These are phyloP conservation scores for Hypoxylon sp. DNA, from an alignment of 2,329 filamentous ascomycete genomes.

Conservation along the genomic window DNA sequence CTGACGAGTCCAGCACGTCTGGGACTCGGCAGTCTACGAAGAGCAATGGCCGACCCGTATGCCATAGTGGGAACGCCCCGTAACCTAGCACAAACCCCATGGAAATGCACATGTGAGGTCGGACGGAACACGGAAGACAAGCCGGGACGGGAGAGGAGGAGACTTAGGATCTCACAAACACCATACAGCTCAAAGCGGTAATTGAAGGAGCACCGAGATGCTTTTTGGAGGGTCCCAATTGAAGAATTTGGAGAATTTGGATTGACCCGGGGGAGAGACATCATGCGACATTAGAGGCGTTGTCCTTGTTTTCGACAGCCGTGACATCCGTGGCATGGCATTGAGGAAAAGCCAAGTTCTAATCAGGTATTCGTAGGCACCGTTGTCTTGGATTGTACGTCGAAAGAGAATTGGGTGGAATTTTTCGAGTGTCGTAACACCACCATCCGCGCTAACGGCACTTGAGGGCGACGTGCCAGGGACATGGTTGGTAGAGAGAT, in stretches of 20 bases:
- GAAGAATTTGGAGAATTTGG: conserved; percentile 21
- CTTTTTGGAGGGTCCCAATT: conserved; percentile 22
- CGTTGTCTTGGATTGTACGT: conserved; percentile 35
- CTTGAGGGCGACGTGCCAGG: conserved; percentile 38
- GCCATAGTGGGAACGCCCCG: conserved; percentile 34
- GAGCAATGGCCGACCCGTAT: conserved; percentile 25
- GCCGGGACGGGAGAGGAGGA: conserved; percentile 37
- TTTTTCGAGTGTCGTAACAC: conserved; percentile 38
- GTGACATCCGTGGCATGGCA: conserved; percentile 40
- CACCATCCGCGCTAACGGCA: conserved; percentile 44
- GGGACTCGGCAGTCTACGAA: conserved; percentile 33
- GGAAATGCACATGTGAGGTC: conserved; percentile 45
- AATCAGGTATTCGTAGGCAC: conserved; percentile 21
- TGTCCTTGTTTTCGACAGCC: conserved; percentile 31
- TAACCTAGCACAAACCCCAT: conserved; percentile 37
- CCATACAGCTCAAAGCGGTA: conserved; percentile 37
- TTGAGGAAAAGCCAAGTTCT: conserved; percentile 26
- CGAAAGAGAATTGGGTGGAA: conserved; percentile 39
- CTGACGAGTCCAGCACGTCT: conserved; percentile 32
- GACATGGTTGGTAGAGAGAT: conserved; percentile 39
- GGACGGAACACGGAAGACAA: conserved; percentile 36
- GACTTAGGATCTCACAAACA: conserved; percentile 42
- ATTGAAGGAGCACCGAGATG: conserved; percentile 20
- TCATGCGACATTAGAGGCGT: conserved; percentile 37
- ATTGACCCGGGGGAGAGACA: conserved; percentile 30